Percentiles rank a stretch among this genome's conserved stretches.
These are phyloP conservation scores for Agrocybe praecox DNA, from an alignment of 768 basidiomycete genomes.

Conservation along the genomic window DNA sequence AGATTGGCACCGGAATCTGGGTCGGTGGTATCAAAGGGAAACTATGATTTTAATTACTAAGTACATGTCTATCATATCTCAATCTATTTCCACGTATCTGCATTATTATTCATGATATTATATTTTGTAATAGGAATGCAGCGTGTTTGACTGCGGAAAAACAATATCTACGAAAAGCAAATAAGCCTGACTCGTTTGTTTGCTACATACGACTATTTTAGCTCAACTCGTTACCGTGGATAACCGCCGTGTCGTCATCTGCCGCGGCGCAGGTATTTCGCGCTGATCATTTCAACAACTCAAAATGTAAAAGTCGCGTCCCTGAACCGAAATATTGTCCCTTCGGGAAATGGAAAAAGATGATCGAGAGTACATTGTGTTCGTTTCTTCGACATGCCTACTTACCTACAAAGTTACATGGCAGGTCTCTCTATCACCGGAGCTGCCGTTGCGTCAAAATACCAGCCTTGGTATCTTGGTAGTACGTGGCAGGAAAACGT, in stretches of 20 bases:
- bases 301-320: no score
- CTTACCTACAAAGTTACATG: no score
- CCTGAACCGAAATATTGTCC: no score
- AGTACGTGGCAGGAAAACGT: not conserved
- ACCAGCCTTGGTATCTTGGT: not conserved
- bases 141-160: no score
- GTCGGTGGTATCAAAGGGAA: conserved; percentile 50
- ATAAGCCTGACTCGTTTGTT: no score
- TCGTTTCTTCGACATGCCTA: not conserved
- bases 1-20: conserved; percentile 66
- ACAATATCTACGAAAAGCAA: no score
- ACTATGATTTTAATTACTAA: conserved; percentile 18
- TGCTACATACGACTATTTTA: not conserved
- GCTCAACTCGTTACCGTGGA: conserved; percentile 4
- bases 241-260: conserved; percentile 6
- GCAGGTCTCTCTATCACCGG: not conserved
- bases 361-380: not conserved
- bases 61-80: not conserved
- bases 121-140: no score
- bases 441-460: not conserved
- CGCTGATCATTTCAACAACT: no score
- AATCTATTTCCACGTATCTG: not conserved
- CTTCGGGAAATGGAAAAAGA: not conserved
- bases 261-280: not conserved
- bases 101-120: not conserved